A percentile compares a stretch with the other conserved stretches of the same genome.
Evolutionary conservation across 176 grass and related monocot species (phyloP).

Genomic region (Oryza australiensis): DNA sequence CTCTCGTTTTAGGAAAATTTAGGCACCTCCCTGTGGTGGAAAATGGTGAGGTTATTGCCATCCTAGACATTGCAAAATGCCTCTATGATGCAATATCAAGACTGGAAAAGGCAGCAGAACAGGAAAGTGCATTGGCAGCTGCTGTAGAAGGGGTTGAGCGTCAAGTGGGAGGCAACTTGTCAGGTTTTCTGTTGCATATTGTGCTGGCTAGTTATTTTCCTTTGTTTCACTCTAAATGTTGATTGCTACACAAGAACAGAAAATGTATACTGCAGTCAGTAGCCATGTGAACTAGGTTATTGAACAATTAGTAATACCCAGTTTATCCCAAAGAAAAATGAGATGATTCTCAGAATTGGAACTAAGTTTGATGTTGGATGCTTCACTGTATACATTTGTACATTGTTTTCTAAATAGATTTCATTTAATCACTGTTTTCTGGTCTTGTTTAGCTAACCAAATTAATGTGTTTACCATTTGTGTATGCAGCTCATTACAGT

Average conservation of each 20-base stretch:
- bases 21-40: constrained; percentile 99
- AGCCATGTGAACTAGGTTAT: not conserved
- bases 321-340: not conserved
- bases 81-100: constrained; percentile 98
- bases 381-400: not conserved
- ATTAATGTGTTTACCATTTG: constrained; percentile 27
- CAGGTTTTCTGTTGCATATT: constrained; percentile 45
- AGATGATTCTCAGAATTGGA: constrained; percentile 5
- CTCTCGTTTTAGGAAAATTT: constrained; percentile 80
- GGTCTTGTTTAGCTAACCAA: constrained; percentile 19
- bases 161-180: constrained; percentile 57
- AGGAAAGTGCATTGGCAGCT: constrained; percentile 79
- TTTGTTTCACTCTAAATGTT: not conserved
- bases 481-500: constrained; percentile 64
- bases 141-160: constrained; percentile 82
- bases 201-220: not conserved
- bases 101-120: constrained; percentile 86
- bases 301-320: constrained; percentile 4
- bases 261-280: not conserved
- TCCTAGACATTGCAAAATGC: constrained; percentile 94
- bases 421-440: not conserved
- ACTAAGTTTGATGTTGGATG: not conserved
- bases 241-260: constrained; percentile 14
- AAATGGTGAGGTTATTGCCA: constrained; percentile 93
- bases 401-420: constrained; percentile 5